These are phyloP conservation scores for Scedosporium aurantiacum DNA, from an alignment of 2,329 filamentous ascomycete genomes.

Conservation along the genomic window DNA sequence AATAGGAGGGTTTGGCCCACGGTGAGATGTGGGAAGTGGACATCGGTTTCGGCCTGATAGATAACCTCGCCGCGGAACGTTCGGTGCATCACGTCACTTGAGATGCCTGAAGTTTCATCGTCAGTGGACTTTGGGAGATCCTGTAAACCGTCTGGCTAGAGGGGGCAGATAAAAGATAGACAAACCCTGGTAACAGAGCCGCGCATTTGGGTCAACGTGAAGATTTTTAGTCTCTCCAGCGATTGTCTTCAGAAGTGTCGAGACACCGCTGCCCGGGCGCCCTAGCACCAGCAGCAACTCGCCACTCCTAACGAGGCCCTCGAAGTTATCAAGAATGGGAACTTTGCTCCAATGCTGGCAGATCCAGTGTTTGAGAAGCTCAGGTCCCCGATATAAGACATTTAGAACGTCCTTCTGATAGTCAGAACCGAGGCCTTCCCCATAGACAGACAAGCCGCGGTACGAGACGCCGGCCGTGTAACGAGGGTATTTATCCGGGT, in stretches of 20 bases:
- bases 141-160: too few relatives aligned
- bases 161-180: not conserved
- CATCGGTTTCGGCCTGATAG: slow-evolving; percentile 54
- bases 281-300: slow-evolving; percentile 31
- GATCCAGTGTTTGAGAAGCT: slow-evolving; percentile 13
- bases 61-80: slow-evolving; percentile 44
- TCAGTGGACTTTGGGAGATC: too few relatives aligned
- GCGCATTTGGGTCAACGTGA: slow-evolving; percentile 29
- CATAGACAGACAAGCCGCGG: slow-evolving; percentile 25
- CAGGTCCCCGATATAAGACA: slow-evolving; percentile 15
- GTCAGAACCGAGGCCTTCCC: slow-evolving; percentile 22
- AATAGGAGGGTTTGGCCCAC: slow-evolving; percentile 55
- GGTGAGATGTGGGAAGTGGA: slow-evolving; percentile 54
- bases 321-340: slow-evolving; percentile 39
- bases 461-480: slow-evolving; percentile 27
- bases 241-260: slow-evolving; percentile 46
- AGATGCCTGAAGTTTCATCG: slow-evolving; percentile 13
- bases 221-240: slow-evolving; percentile 40
- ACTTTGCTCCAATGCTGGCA: slow-evolving; percentile 23
- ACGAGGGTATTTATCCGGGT: slow-evolving; percentile 23
- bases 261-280: slow-evolving; percentile 41
- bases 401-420: slow-evolving; percentile 24
- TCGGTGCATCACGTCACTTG: slow-evolving; percentile 23
- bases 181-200: slow-evolving; percentile 41
- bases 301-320: slow-evolving; percentile 38